Evolutionary conservation across 2,329 filamentous ascomycete genomes (phyloP).

Genomic region (Pseudocercospora pini-densiflorae): DNA sequence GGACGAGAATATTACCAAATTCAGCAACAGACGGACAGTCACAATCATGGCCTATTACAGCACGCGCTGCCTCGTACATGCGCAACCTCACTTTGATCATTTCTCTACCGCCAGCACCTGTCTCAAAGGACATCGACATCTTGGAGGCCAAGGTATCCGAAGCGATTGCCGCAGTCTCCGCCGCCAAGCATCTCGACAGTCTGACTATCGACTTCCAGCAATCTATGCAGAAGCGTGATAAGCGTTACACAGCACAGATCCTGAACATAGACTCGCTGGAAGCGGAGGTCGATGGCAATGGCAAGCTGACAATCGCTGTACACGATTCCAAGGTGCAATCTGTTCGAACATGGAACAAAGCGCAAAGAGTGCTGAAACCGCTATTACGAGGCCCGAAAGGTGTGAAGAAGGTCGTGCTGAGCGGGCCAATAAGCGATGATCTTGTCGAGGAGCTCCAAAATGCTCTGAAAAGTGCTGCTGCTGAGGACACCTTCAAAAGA

Average conservation of each 20-base stretch:
- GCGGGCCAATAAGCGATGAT: conserved; percentile 11
- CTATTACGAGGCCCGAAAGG: conserved; percentile 4
- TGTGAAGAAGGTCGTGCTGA: conserved; percentile 14
- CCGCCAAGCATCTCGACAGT: not conserved
- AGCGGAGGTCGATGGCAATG: not conserved
- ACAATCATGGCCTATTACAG: not conserved
- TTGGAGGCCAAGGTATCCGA: conserved; percentile 3
- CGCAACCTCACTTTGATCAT: conserved; percentile 9
- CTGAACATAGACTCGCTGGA: conserved; percentile 5
- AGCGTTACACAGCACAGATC: not conserved
- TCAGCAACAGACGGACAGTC: not conserved
- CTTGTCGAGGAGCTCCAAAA: not conserved
- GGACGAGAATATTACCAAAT: conserved; percentile 9
- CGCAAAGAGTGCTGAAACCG: conserved; percentile 9
- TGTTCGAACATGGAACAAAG: conserved; percentile 5
- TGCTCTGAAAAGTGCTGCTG: not conserved
- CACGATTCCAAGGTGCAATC: not conserved
- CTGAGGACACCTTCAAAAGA: not conserved
- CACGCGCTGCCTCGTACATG: conserved; percentile 13
- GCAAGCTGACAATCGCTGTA: conserved; percentile 1
- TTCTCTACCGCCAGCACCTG: conserved; percentile 2
- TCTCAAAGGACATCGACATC: conserved; percentile 1
- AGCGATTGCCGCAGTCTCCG: not conserved
- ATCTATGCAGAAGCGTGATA: not conserved
- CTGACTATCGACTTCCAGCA: conserved; percentile 9